These are phyloP conservation scores for Coleophoma crateriformis DNA, from an alignment of 2,329 filamentous ascomycete genomes.

Conservation along the genomic window DNA sequence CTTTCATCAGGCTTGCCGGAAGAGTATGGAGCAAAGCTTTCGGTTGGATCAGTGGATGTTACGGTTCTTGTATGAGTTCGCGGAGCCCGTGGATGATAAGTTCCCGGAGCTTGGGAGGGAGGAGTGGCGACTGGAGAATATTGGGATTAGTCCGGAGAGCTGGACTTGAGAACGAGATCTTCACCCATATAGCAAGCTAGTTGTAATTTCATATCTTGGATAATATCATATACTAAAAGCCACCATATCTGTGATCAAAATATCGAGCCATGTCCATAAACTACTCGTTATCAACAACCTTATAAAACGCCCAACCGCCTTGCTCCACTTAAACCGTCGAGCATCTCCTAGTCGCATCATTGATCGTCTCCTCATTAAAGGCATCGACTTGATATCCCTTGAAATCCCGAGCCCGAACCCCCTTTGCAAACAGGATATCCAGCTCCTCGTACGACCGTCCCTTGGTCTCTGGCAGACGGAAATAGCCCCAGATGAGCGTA, in stretches of 20 bases:
- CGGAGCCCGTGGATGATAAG: constrained; percentile 2
- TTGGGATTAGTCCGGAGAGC: background rate
- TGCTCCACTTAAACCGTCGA: too few relatives aligned
- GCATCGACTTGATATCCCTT: constrained; percentile 2
- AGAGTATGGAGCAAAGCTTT: constrained; percentile 29
- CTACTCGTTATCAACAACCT: too few relatives aligned
- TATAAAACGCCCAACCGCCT: too few relatives aligned
- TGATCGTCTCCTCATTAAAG: background rate
- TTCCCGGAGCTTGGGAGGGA: background rate
- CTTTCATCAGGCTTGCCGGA: constrained; percentile 34
- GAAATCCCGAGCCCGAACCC: constrained; percentile 22
- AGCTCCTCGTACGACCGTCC: constrained; percentile 37
- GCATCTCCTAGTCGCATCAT: too few relatives aligned
- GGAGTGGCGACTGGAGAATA: constrained; percentile 2
- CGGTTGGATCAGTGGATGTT: constrained; percentile 34
- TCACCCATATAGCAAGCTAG: too few relatives aligned
- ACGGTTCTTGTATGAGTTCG: constrained; percentile 21
- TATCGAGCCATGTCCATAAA: too few relatives aligned
- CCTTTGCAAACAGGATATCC: constrained; percentile 33
- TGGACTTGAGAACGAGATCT: background rate
- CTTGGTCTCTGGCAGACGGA: constrained; percentile 33
- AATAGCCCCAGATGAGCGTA: constrained; percentile 34
- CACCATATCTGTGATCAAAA: too few relatives aligned
- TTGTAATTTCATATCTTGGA: too few relatives aligned
- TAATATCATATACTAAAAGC: too few relatives aligned